Evolutionary conservation across 1,284 basidiomycete species (phyloP).

Genomic region (Kwoniella shivajii): DNA sequence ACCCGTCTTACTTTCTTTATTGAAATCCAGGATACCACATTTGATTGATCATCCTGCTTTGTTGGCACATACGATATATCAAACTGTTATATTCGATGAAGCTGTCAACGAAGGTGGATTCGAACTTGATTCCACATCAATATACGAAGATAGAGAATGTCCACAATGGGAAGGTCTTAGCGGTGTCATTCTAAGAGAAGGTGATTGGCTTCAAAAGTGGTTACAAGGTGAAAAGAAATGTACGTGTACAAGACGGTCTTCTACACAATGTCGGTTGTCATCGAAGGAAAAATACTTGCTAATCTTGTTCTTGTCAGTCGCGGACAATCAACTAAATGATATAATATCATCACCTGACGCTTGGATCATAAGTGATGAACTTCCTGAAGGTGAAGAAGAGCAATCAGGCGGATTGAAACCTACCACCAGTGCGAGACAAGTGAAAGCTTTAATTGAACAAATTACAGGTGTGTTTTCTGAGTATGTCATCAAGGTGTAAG

Average conservation of each 20-base stretch:
- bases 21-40: conserved; percentile 71
- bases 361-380: conserved; percentile 79
- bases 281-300: no score
- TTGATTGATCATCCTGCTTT: conserved; percentile 78
- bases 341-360: conserved; percentile 80
- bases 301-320: conserved; percentile 44
- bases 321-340: conserved; percentile 65
- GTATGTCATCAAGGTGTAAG: no score
- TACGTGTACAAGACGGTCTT: conserved; percentile 55
- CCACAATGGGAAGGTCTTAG: conserved; percentile 73
- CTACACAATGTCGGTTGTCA: no score
- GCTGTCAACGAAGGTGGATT: conserved; percentile 77
- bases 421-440: conserved; percentile 75
- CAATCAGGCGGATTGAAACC: conserved; percentile 55
- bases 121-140: conserved; percentile 57
- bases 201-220: conserved; percentile 90
- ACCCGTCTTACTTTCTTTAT: conserved; percentile 69
- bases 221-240: conserved; percentile 81
- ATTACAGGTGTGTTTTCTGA: conserved; percentile 67
- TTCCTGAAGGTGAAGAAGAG: conserved; percentile 60
- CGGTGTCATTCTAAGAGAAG: conserved; percentile 75
- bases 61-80: conserved; percentile 93
- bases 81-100: conserved; percentile 84
- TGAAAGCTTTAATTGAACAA: conserved; percentile 83
- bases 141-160: conserved; percentile 25